phyloP scores from a whole-genome alignment of 1,139 yeast species.

The Tardiomyces blankii region DNA sequence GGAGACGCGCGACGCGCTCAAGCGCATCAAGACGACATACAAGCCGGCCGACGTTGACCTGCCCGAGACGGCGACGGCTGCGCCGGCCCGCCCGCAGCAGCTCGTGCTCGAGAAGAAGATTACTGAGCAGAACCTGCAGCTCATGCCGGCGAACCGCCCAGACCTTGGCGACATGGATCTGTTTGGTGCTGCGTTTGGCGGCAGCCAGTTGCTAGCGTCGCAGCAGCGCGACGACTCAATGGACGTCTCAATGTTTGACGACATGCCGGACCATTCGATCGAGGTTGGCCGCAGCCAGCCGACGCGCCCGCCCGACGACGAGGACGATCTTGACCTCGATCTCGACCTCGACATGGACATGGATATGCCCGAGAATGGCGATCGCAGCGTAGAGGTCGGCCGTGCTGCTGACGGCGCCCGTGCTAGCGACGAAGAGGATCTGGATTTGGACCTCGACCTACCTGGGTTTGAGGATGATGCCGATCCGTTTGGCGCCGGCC shows the following conservation, averaged over 20 bases:
- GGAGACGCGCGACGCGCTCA: slow-evolving; percentile 71
- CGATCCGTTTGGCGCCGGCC: not conserved
- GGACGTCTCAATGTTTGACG: slow-evolving; percentile 10
- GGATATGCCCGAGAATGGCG: not conserved
- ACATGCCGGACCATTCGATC: slow-evolving; percentile 19
- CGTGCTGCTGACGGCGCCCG: slow-evolving; percentile 4
- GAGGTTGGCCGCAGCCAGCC: slow-evolving; percentile 11
- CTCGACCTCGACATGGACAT: slow-evolving; percentile 5
- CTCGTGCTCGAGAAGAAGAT: slow-evolving; percentile 64
- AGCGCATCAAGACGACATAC: slow-evolving; percentile 67
- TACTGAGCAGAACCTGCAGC: slow-evolving; percentile 63
- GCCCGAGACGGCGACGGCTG: slow-evolving; percentile 37
- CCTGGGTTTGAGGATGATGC: not conserved
- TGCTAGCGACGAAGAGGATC: slow-evolving; percentile 17
- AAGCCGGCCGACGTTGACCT: slow-evolving; percentile 37
- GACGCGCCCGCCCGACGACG: slow-evolving; percentile 5
- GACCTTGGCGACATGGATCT: slow-evolving; percentile 2
- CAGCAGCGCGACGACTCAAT: slow-evolving; percentile 2
- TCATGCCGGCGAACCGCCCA: slow-evolving; percentile 2
- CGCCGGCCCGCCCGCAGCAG: slow-evolving; percentile 42
- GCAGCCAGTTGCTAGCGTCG: not conserved
- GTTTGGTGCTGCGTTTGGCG: not conserved
- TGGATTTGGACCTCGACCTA: slow-evolving; percentile 21
- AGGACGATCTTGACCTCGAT: slow-evolving; percentile 11
- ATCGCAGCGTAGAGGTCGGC: not conserved